Conservation (phyloP, 2,329 filamentous ascomycete species). For the Sporothrix protearum region DNA sequence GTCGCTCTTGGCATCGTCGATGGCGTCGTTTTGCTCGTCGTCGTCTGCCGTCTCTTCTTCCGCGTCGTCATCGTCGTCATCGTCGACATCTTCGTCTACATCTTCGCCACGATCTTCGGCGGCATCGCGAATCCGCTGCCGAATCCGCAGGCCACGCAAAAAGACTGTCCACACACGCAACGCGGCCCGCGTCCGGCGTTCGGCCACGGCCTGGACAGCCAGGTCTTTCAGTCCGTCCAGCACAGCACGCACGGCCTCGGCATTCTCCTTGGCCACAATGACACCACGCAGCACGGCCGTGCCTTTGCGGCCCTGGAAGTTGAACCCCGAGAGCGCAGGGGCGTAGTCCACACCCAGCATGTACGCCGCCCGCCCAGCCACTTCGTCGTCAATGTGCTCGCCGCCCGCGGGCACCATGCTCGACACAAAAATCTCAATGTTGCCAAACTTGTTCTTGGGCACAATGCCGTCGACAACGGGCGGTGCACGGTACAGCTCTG, state of each 20-base stretch:
- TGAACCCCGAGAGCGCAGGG: constrained; percentile 84
- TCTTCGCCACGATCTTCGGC: constrained; percentile 47
- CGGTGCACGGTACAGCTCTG: constrained; percentile 70
- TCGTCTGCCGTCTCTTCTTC: constrained; percentile 22
- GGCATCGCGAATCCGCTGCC: constrained; percentile 65
- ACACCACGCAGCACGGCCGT: constrained; percentile 78
- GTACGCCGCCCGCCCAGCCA: constrained; percentile 68
- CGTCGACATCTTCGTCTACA: constrained; percentile 33
- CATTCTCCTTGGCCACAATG: constrained; percentile 68
- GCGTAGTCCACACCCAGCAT: constrained; percentile 79
- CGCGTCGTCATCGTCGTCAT: constrained; percentile 14
- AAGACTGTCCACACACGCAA: constrained; percentile 72
- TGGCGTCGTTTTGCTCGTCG: constrained; percentile 18
- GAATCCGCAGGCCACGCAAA: constrained; percentile 71
- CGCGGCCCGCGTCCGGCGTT: constrained; percentile 59
- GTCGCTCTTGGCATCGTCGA: constrained; percentile 32
- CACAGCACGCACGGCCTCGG: constrained; percentile 67
- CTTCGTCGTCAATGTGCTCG: constrained; percentile 60
- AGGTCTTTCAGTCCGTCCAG: constrained; percentile 65
- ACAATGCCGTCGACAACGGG: constrained; percentile 71
- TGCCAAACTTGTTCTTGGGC: constrained; percentile 89
- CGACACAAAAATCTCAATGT: constrained; percentile 88
- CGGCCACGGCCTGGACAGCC: constrained; percentile 59
- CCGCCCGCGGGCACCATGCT: constrained; percentile 86
- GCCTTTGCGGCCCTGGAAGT: constrained; percentile 79